Evolutionary conservation across 352 stramenopile species (phyloP), one percentile per base, ranked within the genome.

Genomic region (Pelagophyceae sp.): DNA sequence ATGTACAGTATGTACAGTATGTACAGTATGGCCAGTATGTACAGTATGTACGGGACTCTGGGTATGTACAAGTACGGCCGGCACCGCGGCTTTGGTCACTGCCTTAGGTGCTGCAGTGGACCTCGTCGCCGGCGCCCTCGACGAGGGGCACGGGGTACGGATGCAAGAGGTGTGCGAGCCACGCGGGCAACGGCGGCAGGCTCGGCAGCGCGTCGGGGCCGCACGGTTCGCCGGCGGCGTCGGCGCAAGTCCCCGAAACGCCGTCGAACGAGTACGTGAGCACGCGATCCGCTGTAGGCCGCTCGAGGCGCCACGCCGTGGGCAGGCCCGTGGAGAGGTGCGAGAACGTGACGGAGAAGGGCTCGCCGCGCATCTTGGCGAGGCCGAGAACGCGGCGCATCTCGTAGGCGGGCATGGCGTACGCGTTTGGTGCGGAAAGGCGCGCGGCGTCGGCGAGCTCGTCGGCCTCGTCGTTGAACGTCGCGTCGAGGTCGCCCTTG

Each of bases 401-500:
- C 38, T 74, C 67, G 67, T 74, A 74, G 67, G 67, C 67, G 27
- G 67, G 67, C 33, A 58, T 58, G 35, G 67, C 67, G 6, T 60
- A 58, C 45, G 23, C 45, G 11, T 54, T 54, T 54, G 45, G 45
- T n/a, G n/a, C n/a, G n/a, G n/a, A n/a, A n/a, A n/a, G n/a, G n/a
- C n/a, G n/a, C 27, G 23, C 33, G 33, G 35, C 25, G 2, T 31
- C 17, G 17, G 35, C 35, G 33, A 74, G 20, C 35, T 27, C 67
- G 35, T 74, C 35, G 35, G 6, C 33, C 11, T n/a, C 23, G 37
- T 50, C 11, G 35, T 60, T 33, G 15, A 31, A 20, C 15, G 67
- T 74, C 17, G 0, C 67, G 33, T 11, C 67, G 37, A 60, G 67
- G 38, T 74, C 67, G 29, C 11, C 29, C 15, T 74, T 33, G 38